A percentile compares a stretch with the other conserved stretches of the same genome.
These are phyloP conservation scores for Ogataea ramenticola DNA, from an alignment of 805 yeast species.

Conservation along the genomic window DNA sequence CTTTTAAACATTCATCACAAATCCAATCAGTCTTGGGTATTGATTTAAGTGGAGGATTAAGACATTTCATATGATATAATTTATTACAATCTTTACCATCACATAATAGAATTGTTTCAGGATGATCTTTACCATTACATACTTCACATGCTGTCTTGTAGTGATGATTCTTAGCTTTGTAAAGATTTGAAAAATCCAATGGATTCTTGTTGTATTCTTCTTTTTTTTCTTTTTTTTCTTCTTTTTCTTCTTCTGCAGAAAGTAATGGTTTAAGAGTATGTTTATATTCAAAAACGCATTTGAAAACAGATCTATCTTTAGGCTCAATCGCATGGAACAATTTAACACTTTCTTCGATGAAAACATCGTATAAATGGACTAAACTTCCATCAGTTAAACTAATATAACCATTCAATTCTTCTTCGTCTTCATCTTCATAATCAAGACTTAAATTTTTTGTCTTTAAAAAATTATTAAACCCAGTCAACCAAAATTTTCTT, in stretches of 20 bases:
- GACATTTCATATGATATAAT: constrained; percentile 60
- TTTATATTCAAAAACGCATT: constrained; percentile 12
- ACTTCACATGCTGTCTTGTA: constrained; percentile 19
- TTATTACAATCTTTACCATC: constrained; percentile 69
- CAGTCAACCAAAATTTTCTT: constrained; percentile 53
- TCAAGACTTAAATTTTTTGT: constrained; percentile 31
- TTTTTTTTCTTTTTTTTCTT: constrained; percentile 12
- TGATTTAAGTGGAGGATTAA: constrained; percentile 44
- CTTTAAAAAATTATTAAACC: constrained; percentile 48
- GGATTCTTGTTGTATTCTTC: too few relatives aligned
- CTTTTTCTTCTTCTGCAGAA: constrained; percentile 3
- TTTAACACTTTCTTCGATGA: constrained; percentile 7
- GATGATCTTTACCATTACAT: constrained; percentile 40
- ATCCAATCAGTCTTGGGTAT: constrained; percentile 66
- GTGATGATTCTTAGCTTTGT: neutral
- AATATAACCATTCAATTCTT: constrained; percentile 7
- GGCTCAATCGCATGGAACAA: constrained; percentile 3
- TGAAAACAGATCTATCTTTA: constrained; percentile 7
- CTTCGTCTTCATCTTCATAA: constrained; percentile 1
- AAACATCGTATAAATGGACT: constrained; percentile 26
- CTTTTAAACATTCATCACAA: constrained; percentile 78
- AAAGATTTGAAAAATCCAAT: neutral
- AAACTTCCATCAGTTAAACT: constrained; percentile 5
- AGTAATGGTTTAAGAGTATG: constrained; percentile 7
- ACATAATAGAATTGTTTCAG: constrained; percentile 49